Evolutionary conservation across 768 basidiomycete species (phyloP).

Genomic region (Pisolithus orientalis): DNA sequence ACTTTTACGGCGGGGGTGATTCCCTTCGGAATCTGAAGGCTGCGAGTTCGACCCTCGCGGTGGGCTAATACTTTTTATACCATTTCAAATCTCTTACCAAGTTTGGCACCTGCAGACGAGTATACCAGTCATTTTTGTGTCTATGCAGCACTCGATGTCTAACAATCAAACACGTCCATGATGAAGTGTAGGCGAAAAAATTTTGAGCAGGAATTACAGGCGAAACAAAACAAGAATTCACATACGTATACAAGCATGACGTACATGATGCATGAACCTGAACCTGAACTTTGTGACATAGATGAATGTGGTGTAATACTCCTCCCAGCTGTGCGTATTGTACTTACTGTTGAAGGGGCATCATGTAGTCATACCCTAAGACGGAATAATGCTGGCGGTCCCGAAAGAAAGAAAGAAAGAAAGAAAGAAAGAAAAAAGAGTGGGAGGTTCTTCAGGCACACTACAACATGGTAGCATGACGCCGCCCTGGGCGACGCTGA

Average conservation of each 20-base stretch:
- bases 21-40: conserved; percentile 56
- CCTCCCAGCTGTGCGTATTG: neutral
- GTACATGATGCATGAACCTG: neutral
- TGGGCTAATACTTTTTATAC: conserved; percentile 45
- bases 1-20: conserved; percentile 34
- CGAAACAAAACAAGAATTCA: conserved; percentile 1
- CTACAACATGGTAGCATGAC: neutral
- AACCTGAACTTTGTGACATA: neutral
- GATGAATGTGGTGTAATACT: neutral
- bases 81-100: no score
- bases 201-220: neutral
- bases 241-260: conserved; percentile 10
- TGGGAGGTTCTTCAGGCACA: neutral
- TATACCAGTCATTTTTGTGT: no score
- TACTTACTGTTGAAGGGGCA: neutral
- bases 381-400: neutral
- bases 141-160: no score
- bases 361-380: neutral
- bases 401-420: neutral
- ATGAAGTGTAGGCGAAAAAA: neutral
- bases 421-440: neutral
- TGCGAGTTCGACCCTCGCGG: conserved; percentile 84
- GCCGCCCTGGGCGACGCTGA: no score
- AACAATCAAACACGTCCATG: neutral
- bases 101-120: neutral